phyloP scores from a whole-genome alignment of 192 early-diverging fungal species.

The Backusella luteola region DNA sequence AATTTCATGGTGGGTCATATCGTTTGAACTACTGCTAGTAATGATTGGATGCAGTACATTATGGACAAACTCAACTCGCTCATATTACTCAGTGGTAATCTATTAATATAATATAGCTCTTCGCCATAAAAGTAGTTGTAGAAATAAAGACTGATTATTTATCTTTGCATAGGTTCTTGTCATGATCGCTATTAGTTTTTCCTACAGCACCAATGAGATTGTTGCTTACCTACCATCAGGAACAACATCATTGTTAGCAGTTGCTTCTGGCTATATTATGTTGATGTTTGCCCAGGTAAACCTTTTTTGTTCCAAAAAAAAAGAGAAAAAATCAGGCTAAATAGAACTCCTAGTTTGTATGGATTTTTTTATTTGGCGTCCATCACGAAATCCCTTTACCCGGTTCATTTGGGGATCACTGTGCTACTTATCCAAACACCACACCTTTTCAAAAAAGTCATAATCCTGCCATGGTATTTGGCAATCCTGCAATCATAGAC shows the following conservation, averaged over 20 bases:
- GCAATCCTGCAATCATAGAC: neutral
- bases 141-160: neutral
- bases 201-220: constrained; percentile 19
- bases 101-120: neutral
- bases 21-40: constrained; percentile 11
- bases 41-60: constrained; percentile 7
- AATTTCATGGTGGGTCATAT: constrained; percentile 30
- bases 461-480: neutral
- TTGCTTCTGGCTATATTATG: constrained; percentile 26
- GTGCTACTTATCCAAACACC: neutral
- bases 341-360: constrained; percentile 9
- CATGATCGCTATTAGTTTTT: constrained; percentile 20
- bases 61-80: constrained; percentile 10
- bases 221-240: constrained; percentile 9
- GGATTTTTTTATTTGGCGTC: constrained; percentile 20
- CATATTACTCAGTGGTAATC: constrained; percentile 13
- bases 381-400: constrained; percentile 1
- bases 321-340: neutral
- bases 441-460: neutral
- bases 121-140: neutral
- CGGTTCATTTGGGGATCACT: neutral
- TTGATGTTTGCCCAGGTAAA: constrained; percentile 37
- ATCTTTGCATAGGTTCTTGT: constrained; percentile 13
- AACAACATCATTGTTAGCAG: constrained; percentile 6
- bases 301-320: neutral